Evolutionary conservation across 345 rosid genomes (phyloP).

Genomic region (Hibiscus syriacus): DNA sequence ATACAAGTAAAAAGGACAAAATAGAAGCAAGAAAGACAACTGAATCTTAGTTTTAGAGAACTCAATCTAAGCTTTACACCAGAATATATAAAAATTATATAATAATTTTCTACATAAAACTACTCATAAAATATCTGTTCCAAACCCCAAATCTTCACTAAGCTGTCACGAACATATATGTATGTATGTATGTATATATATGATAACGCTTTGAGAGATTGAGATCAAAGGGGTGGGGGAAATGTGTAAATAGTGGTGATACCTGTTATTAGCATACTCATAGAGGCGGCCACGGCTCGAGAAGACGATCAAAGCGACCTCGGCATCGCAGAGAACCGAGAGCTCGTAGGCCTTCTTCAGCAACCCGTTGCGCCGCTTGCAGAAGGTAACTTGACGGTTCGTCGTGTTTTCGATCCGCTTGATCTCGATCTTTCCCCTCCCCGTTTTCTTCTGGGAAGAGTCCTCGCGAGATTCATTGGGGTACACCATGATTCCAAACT

Average conservation of each 20-base stretch:
- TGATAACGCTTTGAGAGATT: neutral
- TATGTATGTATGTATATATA: no score
- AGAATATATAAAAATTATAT: neutral
- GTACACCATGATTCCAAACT: conserved; percentile 23
- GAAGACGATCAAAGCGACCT: conserved; percentile 58
- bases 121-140: conserved; percentile 27
- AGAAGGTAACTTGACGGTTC: no score
- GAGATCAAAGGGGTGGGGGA: neutral
- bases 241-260: conserved; percentile 9
- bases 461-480: conserved; percentile 31
- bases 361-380: no score
- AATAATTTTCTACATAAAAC: conserved; percentile 21
- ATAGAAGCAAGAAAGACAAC: conserved; percentile 34
- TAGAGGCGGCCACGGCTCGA: conserved; percentile 98
- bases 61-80: neutral
- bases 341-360: no score
- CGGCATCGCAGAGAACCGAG: no score
- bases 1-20: conserved; percentile 24
- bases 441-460: conserved; percentile 59
- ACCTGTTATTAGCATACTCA: conserved; percentile 96
- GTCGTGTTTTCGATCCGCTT: no score
- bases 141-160: conserved; percentile 8
- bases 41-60: conserved; percentile 29
- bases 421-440: no score
- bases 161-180: conserved; percentile 9